phyloP scores from a whole-genome alignment of 2,329 filamentous ascomycete genomes.

The Ascochyta fabae region DNA sequence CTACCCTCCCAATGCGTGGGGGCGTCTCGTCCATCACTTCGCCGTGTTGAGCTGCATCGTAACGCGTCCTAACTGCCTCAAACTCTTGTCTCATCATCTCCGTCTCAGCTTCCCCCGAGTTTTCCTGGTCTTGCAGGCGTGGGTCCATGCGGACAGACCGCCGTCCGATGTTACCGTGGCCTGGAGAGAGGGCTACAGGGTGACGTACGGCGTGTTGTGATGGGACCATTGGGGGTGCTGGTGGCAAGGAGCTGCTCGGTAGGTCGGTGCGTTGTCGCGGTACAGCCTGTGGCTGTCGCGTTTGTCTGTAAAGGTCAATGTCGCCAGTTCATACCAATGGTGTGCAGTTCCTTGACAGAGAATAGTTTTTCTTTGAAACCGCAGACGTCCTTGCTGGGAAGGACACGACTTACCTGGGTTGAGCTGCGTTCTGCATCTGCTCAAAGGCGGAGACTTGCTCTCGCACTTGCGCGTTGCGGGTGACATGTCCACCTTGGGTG shows the following conservation, averaged over 20 bases:
- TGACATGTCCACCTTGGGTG: not conserved
- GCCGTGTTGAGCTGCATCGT: conserved; percentile 29
- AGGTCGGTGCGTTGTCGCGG: conserved; percentile 5
- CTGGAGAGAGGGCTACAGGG: conserved; percentile 3
- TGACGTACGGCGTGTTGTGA: conserved; percentile 15
- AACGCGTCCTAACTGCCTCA: conserved; percentile 25
- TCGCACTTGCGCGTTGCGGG: conserved; percentile 20
- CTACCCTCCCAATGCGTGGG: conserved; percentile 43
- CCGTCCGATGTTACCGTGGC: conserved; percentile 5
- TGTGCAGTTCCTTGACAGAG: not conserved
- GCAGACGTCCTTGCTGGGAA: too few relatives aligned
- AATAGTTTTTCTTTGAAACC: not conserved
- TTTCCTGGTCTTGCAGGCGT: conserved; percentile 44
- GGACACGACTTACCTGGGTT: conserved; percentile 9
- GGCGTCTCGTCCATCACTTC: conserved; percentile 48
- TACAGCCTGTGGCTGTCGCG: conserved; percentile 1
- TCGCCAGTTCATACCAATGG: too few relatives aligned
- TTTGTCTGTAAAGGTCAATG: conserved; percentile 1
- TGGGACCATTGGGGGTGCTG: conserved; percentile 14
- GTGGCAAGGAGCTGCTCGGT: conserved; percentile 14
- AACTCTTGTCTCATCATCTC: conserved; percentile 38
- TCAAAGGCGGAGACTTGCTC: conserved; percentile 25
- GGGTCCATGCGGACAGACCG: conserved; percentile 17
- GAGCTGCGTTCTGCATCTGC: conserved; percentile 19
- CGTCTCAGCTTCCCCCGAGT: conserved; percentile 36